phyloP scores from a whole-genome alignment of 352 stramenopile genomes.

The Pythium sp. region DNA sequence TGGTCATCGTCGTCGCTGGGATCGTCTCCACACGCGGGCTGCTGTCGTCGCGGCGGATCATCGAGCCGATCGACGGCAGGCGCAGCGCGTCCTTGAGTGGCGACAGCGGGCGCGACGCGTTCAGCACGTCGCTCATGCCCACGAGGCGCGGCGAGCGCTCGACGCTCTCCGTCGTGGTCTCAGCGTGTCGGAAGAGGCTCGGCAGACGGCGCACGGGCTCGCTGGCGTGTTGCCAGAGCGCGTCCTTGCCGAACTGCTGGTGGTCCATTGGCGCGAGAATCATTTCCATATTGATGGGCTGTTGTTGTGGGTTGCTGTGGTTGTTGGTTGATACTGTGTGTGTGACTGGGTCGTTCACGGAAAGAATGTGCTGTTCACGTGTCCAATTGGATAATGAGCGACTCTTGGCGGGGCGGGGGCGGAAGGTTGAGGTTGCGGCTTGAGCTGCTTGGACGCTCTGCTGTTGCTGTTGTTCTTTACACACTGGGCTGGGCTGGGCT shows the following conservation, averaged over 20 bases:
- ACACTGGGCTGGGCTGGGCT: no score
- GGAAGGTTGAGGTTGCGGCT: not conserved
- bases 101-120: constrained; percentile 41
- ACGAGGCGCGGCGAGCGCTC: constrained; percentile 46
- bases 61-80: constrained; percentile 61
- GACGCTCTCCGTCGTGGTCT: constrained; percentile 6
- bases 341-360: not conserved
- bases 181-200: constrained; percentile 42
- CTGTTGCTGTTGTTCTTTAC: not conserved
- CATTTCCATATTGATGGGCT: constrained; percentile 43
- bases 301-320: not conserved
- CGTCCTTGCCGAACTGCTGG: constrained; percentile 32
- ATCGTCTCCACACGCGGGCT: constrained; percentile 17
- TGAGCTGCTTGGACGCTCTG: not conserved
- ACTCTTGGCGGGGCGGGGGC: constrained; percentile 9
- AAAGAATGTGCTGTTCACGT: constrained; percentile 6
- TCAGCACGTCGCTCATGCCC: constrained; percentile 68
- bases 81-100: constrained; percentile 29
- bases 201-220: constrained; percentile 41
- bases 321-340: not conserved
- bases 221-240: constrained; percentile 21
- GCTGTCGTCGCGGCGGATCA: constrained; percentile 57
- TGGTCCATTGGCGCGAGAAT: constrained; percentile 65
- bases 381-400: constrained; percentile 19
- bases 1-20: constrained; percentile 9